Evolutionary conservation across 2,329 filamentous ascomycete genomes (phyloP), one percentile per base, ranked within the genome.

Genomic region (Pseudocercospora crystallina): DNA sequence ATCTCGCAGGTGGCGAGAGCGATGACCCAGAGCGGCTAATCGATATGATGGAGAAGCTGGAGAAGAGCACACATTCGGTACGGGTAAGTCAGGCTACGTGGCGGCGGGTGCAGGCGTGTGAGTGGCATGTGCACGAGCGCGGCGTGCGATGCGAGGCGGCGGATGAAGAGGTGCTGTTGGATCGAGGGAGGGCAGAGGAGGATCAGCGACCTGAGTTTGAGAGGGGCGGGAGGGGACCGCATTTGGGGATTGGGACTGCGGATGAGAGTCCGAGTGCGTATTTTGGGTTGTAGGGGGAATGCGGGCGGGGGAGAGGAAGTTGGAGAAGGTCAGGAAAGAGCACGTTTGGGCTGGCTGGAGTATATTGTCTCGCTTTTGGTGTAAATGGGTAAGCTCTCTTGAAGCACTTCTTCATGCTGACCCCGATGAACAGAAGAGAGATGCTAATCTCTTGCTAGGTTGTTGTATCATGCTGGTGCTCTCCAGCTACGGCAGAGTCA

Each of bases 131-230:
- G 8, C 52, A 54, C 30, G 52, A 51, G 29, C n/a, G 40, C 20
- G 41, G 41, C 14, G 35, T 35, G 11, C n/a, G n/a, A 9, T 52
- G 49, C 39, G 53, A 43, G 17, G 33, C 31, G 13, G 11, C 40
- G 17, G 44, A 49, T 38, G 45, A 48, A 17, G 40, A 34, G 77
- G 66, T 89, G 8, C n/a, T 36, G 14, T 31, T 31, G 30, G 42
- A n/a, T 5, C 31, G 42, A 12, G 13, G 15, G 5, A 12, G 32
- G 11, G 42, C 32, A 2, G 42, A 44, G 14, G 17, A 8, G 10
- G 15, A 44, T 13, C 11, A 13, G 31, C 15, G 17, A 11, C 15
- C 10, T 8, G 32, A n/a, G 3, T 35, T 44, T 14, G 31, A 32
- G 31, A 14, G 42, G n/a, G 31, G 42, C 12, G 42, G 32, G 11